phyloP scores from a whole-genome alignment of 2,329 filamentous ascomycete species.

The Penicillium sp. region DNA sequence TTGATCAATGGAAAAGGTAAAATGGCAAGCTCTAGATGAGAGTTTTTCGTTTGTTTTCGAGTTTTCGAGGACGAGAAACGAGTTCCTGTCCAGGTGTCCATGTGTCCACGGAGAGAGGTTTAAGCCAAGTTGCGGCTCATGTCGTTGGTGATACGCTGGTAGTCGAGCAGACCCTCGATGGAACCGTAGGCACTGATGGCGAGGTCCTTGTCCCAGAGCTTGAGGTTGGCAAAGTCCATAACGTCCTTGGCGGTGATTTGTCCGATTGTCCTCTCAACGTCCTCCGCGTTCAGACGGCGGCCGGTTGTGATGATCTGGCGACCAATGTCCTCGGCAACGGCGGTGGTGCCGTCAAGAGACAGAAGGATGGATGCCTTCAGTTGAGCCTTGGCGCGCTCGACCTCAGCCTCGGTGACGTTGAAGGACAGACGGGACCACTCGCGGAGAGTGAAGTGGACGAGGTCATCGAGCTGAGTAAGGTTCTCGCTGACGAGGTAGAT shows the following conservation, averaged over 20 bases:
- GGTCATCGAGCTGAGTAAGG: slow-evolving; percentile 81
- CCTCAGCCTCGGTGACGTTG: slow-evolving; percentile 83
- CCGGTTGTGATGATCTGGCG: slow-evolving; percentile 98
- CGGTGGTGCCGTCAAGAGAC: slow-evolving; percentile 94
- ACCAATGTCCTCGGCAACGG: slow-evolving; percentile 96
- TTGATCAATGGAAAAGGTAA: slow-evolving; percentile 11
- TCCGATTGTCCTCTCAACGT: slow-evolving; percentile 90
- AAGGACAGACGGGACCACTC: slow-evolving; percentile 95
- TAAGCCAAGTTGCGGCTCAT: slow-evolving; percentile 70
- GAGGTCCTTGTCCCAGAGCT: slow-evolving; percentile 96
- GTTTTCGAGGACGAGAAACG: neutral
- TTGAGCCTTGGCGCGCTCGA: slow-evolving; percentile 98
- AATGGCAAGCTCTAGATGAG: slow-evolving; percentile 11
- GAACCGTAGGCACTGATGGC: slow-evolving; percentile 88
- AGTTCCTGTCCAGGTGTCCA: neutral
- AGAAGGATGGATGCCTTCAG: slow-evolving; percentile 97
- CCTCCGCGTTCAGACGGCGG: slow-evolving; percentile 81
- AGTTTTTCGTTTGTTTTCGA: neutral
- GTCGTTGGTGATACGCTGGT: slow-evolving; percentile 61
- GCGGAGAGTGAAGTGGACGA: slow-evolving; percentile 95
- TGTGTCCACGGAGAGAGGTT: slow-evolving; percentile 8
- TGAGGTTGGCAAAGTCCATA: slow-evolving; percentile 91
- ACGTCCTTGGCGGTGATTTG: slow-evolving; percentile 92
- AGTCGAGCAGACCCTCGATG: slow-evolving; percentile 72
- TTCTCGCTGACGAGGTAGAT: slow-evolving; percentile 97